Evolutionary conservation across 805 yeast species (phyloP).

Genomic region (Scheffersomyces amazonensis): DNA sequence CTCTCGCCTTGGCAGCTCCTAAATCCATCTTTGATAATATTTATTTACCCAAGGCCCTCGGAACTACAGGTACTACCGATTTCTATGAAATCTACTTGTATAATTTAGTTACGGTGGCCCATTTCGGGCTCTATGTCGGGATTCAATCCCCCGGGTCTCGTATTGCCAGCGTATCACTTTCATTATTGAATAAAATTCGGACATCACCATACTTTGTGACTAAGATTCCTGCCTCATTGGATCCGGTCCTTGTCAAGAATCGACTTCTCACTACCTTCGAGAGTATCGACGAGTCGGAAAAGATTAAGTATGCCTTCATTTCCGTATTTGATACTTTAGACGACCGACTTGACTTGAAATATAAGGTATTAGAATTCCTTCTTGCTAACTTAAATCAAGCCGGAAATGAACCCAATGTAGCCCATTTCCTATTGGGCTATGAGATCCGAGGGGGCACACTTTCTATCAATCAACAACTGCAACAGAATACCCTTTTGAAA

Average conservation of each 20-base stretch:
- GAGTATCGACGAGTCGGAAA: constrained; percentile 72
- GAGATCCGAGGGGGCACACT: constrained; percentile 45
- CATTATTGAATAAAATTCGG: constrained; percentile 51
- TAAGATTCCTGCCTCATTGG: constrained; percentile 8
- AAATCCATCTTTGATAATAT: constrained; percentile 24
- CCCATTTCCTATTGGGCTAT: constrained; percentile 81
- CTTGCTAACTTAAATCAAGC: constrained; percentile 41
- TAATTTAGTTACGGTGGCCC: constrained; percentile 69
- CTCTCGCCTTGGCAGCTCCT: constrained; percentile 20
- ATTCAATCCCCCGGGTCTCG: constrained; percentile 42
- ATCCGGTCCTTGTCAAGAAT: constrained; percentile 43
- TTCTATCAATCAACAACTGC: constrained; percentile 27
- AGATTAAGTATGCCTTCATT: constrained; percentile 71
- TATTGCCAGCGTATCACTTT: constrained; percentile 53
- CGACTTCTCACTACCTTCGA: constrained; percentile 69
- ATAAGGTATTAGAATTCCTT: constrained; percentile 59
- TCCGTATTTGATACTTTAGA: constrained; percentile 53
- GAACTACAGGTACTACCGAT: constrained; percentile 59
- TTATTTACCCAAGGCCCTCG: constrained; percentile 41
- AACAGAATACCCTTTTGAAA: constrained; percentile 59
- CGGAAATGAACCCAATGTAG: constrained; percentile 46
- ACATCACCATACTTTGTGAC: constrained; percentile 27
- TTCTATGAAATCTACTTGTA: constrained; percentile 72
- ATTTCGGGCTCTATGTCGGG: constrained; percentile 73
- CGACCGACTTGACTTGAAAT: constrained; percentile 47